Conservation (phyloP, 2,329 filamentous ascomycete species). For the Claviceps humidiphila region DNA sequence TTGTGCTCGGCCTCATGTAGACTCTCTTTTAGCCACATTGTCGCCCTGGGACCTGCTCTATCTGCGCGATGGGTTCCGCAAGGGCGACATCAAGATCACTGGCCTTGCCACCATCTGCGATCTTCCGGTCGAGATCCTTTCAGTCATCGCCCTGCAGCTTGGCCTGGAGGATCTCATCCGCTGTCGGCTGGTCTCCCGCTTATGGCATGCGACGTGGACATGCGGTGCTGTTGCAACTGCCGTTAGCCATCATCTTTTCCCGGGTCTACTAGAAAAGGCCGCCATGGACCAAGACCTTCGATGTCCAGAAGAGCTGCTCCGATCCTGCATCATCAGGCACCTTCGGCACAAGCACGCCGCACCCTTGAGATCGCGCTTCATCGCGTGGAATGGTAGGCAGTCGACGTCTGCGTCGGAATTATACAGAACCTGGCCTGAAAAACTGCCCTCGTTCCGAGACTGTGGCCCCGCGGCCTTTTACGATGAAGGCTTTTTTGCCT, state of each 20-base stretch:
- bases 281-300: background rate
- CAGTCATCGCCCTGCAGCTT: slow-evolving; percentile 11
- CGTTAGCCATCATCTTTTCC: slow-evolving; percentile 15
- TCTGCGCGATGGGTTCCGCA: slow-evolving; percentile 11
- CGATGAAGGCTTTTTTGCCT: slow-evolving; percentile 13
- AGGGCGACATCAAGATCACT: slow-evolving; percentile 8
- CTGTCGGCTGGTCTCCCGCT: slow-evolving; percentile 14
- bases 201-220: slow-evolving; percentile 15
- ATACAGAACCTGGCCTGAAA: background rate
- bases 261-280: slow-evolving; percentile 13
- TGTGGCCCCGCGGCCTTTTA: slow-evolving; percentile 8
- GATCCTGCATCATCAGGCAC: background rate
- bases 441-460: background rate
- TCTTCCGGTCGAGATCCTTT: slow-evolving; percentile 17
- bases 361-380: slow-evolving; percentile 9
- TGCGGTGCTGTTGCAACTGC: slow-evolving; percentile 9
- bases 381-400: slow-evolving; percentile 3
- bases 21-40: slow-evolving; percentile 12
- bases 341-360: slow-evolving; percentile 8
- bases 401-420: background rate
- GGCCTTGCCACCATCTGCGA: slow-evolving; percentile 14
- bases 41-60: slow-evolving; percentile 17
- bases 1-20: slow-evolving; percentile 6
- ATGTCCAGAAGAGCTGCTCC: background rate
- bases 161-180: slow-evolving; percentile 13